Evolutionary conservation across 805 yeast genomes (phyloP), one percentile per base, ranked within the genome.

Genomic region (Naumovozyma baii): DNA sequence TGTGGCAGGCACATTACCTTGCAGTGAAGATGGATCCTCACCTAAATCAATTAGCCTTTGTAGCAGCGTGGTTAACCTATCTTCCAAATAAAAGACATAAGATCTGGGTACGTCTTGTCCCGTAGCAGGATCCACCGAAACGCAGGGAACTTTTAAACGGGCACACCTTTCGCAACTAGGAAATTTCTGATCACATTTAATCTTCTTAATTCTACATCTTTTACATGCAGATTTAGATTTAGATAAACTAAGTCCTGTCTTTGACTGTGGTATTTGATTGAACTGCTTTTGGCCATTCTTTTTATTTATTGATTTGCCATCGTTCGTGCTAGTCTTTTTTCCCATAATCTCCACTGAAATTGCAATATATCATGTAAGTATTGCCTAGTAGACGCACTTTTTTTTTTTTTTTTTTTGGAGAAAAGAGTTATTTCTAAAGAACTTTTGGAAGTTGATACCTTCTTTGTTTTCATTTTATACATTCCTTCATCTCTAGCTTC

Each of bases 21-120:
- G 47, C 3, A 50, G 47, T 8, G 49, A 25, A 4, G 35, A 45
- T 1, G 65, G 60, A 40, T 64, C 68, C 2, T 68, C 51, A 0
- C 75, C 80, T 41, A 63, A 51, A 12, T 59, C 62, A 41, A 60
- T 57, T 20, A 84, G 55, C 42, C 68, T 63, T 4, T 52, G 49
- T 55, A 83, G 84, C 43, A 86, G 62, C n/a, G 63, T 61, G 7
- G 68, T 66, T 2, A 85, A 66, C 29, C 78, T 64, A 40, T 76
- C 78, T 54, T 86, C 96, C 42, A 86, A 63, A 49, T 78, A 80
- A 16, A 76, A 70, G 3, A 85, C 74, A 52, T 83, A 82, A 2
- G 86, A 81, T 30, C 96, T 64, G 0, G 96, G 94, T 1, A 86
- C 76, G 48, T 82, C 86, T 39, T 94, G 67, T 0, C 95, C 94